These are phyloP conservation scores for Albophoma yamanashiensis DNA, from an alignment of 2,329 filamentous ascomycete species.

Conservation along the genomic window DNA sequence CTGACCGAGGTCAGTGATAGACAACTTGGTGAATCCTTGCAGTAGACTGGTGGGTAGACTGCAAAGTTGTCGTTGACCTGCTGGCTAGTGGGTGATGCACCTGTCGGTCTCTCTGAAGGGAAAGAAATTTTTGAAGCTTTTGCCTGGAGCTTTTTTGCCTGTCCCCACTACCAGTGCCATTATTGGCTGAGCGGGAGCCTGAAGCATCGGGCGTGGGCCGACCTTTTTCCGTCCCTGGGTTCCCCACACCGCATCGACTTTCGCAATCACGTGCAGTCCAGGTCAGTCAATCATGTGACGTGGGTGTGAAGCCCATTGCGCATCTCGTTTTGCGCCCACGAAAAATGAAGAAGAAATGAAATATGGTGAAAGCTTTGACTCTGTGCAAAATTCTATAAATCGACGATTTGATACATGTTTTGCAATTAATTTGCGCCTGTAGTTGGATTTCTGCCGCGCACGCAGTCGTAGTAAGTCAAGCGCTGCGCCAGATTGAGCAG, in stretches of 20 bases:
- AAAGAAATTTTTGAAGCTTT: slow-evolving; percentile 29
- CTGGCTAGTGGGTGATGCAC: neutral
- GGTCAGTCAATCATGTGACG: neutral
- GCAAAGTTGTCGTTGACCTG: neutral
- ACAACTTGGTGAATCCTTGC: neutral
- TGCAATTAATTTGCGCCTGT: neutral
- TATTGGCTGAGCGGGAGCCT: slow-evolving; percentile 2
- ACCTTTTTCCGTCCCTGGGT: slow-evolving; percentile 5
- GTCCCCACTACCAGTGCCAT: slow-evolving; percentile 5
- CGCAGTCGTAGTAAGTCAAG: neutral
- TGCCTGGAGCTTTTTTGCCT: slow-evolving; percentile 10
- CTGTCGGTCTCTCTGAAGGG: slow-evolving; percentile 7
- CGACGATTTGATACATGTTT: neutral
- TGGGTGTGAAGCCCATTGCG: neutral
- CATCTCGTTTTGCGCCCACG: neutral
- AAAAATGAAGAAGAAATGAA: neutral
- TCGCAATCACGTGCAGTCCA: neutral
- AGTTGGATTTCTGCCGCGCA: neutral
- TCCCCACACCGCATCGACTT: neutral
- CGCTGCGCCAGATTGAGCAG: slow-evolving; percentile 12
- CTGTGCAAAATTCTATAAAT: neutral
- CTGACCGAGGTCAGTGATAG: neutral
- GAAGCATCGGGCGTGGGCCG: slow-evolving; percentile 3
- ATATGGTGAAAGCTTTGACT: rapidly evolving
- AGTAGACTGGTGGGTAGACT: neutral